A percentile compares a stretch with the other conserved stretches of the same genome.
Conservation (phyloP, 345 rosid species). For the Citrus mangshanensis region DNA sequence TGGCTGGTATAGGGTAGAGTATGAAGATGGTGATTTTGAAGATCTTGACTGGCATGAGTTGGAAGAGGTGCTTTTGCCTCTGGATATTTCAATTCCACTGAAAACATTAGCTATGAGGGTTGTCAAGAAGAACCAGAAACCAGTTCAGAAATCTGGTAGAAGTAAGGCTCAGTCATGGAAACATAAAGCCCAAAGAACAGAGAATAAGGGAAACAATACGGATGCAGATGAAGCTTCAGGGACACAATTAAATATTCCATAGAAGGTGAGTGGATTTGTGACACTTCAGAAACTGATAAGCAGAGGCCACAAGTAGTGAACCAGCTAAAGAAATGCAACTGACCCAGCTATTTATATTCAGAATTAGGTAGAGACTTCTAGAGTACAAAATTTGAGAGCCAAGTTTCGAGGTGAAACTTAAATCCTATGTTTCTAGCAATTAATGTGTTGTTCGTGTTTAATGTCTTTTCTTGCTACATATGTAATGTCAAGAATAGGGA, state of each 20-base stretch:
- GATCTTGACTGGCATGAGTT: constrained; percentile 80
- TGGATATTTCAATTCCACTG: constrained; percentile 63
- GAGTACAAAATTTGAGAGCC: not conserved
- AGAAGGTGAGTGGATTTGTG: not conserved
- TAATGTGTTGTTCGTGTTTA: not conserved
- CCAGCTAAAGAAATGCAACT: not conserved
- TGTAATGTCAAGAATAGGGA: not conserved
- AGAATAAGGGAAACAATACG: constrained; percentile 12
- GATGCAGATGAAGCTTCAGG: constrained; percentile 9
- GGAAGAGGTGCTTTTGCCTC: constrained; percentile 59
- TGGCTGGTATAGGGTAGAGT: constrained; percentile 79
- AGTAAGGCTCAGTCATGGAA: constrained; percentile 8
- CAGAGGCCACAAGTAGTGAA: not conserved
- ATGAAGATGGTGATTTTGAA: constrained; percentile 86
- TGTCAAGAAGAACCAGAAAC: constrained; percentile 39
- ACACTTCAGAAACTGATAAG: not conserved
- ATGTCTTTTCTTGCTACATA: not conserved
- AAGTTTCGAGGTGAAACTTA: not conserved
- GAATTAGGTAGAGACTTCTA: not conserved
- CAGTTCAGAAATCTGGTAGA: constrained; percentile 11
- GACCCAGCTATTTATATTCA: not conserved
- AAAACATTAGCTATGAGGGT: constrained; percentile 56
- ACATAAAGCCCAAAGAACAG: not conserved
- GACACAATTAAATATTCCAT: not conserved
- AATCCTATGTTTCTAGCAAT: not conserved